phyloP scores from a whole-genome alignment of 108 stramenopile species.

The Bacterosira constricta region DNA sequence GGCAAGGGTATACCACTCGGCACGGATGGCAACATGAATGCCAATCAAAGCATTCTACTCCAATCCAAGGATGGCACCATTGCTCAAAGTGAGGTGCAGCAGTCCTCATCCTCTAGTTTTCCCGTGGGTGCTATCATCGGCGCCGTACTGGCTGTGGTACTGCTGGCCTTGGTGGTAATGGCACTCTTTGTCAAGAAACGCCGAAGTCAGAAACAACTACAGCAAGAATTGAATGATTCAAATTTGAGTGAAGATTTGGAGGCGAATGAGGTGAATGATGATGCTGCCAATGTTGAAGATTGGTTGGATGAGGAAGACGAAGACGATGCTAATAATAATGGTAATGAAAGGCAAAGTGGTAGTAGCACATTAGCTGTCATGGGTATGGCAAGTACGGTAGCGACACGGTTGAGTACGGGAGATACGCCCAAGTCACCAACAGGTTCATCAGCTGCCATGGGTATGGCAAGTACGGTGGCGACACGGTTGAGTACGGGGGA shows the following conservation, averaged over 20 bases:
- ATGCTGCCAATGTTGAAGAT: not conserved
- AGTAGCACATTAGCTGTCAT: not conserved
- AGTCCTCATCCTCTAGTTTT: not conserved
- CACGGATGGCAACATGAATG: no score
- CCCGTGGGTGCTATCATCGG: not conserved
- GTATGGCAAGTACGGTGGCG: slow-evolving; percentile 18
- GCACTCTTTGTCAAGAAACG: not conserved
- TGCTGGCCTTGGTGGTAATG: not conserved
- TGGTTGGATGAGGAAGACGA: not conserved
- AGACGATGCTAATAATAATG: no score
- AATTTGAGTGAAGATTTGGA: not conserved
- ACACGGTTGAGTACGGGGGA: slow-evolving; percentile 29
- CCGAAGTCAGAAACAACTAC: not conserved
- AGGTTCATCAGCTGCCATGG: not conserved
- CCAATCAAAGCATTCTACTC: slow-evolving; percentile 1
- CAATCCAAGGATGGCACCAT: not conserved
- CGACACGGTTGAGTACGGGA: not conserved
- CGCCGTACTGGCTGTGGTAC: not conserved
- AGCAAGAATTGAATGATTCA: not conserved
- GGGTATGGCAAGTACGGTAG: not conserved
- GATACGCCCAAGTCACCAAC: not conserved
- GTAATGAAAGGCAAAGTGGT: no score
- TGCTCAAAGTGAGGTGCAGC: not conserved
- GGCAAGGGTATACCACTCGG: slow-evolving; percentile 3
- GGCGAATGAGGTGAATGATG: slow-evolving; percentile 1